Conservation (phyloP, 1,284 basidiomycete genomes). For the Rhodotorula sp. region DNA sequence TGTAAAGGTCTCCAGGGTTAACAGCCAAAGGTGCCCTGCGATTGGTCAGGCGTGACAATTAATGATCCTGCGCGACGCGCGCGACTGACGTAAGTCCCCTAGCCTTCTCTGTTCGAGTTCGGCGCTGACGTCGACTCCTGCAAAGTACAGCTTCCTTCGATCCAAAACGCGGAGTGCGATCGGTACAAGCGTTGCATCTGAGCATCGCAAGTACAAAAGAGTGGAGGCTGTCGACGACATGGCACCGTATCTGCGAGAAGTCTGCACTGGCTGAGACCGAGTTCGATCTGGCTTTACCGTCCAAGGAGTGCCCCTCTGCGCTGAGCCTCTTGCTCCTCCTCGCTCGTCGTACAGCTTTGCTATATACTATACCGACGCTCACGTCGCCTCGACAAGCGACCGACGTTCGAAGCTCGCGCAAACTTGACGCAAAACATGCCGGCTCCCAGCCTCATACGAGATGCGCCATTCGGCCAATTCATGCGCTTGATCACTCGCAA, state of each 20-base stretch:
- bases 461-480: slow-evolving; percentile 39
- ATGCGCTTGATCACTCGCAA: slow-evolving; percentile 37
- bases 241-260: background rate
- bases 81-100: background rate
- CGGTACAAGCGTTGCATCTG: background rate
- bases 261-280: too few relatives aligned
- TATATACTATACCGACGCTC: too few relatives aligned
- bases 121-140: too few relatives aligned
- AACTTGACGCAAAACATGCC: background rate
- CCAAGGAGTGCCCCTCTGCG: background rate
- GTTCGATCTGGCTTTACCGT: too few relatives aligned
- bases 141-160: background rate
- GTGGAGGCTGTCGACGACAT: background rate
- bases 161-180: background rate
- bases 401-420: too few relatives aligned
- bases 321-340: background rate
- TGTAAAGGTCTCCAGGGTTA: too few relatives aligned
- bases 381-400: too few relatives aligned
- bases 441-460: slow-evolving; percentile 35
- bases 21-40: too few relatives aligned
- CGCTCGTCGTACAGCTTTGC: too few relatives aligned
- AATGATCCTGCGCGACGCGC: background rate
- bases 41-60: too few relatives aligned
- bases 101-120: background rate
- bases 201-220: background rate